These are phyloP conservation scores for Flaveria floridana DNA, from an alignment of 140 eudicot species.

Conservation along the genomic window DNA sequence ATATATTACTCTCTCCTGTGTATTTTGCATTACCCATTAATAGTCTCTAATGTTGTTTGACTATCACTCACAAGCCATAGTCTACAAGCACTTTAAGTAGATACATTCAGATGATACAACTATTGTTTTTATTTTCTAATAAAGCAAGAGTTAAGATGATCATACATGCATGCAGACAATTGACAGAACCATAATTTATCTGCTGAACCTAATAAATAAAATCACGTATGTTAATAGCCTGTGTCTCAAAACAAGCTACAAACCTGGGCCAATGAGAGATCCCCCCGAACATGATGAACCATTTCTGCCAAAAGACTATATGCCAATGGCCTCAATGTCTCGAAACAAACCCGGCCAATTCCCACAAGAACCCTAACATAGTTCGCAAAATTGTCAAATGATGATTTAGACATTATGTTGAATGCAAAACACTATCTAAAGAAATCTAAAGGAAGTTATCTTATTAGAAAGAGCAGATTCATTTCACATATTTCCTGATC, in stretches of 20 bases:
- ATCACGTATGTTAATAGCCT: neutral
- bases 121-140: neutral
- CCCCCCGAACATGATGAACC: slow-evolving; percentile 91
- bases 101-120: neutral
- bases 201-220: slow-evolving; percentile 5
- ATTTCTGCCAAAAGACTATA: slow-evolving; percentile 96
- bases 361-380: slow-evolving; percentile 91
- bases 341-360: slow-evolving; percentile 96
- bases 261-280: slow-evolving; percentile 94
- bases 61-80: slow-evolving; percentile 11
- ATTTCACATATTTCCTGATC: slow-evolving; percentile 23
- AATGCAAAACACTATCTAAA: slow-evolving; percentile 13
- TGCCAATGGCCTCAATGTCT: slow-evolving; percentile 91
- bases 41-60: slow-evolving; percentile 19
- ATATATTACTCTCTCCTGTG: neutral
- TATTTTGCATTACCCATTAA: slow-evolving; percentile 14
- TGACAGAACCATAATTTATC: slow-evolving; percentile 5
- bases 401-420: slow-evolving; percentile 25
- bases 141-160: slow-evolving; percentile 19
- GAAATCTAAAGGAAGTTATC: neutral
- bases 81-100: slow-evolving; percentile 7
- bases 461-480: neutral
- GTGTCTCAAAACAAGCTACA: slow-evolving; percentile 20
- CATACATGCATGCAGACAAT: neutral
- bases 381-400: slow-evolving; percentile 21